These are phyloP conservation scores for Lasiosphaeria miniovina DNA, from an alignment of 495 filamentous ascomycete species.

Conservation along the genomic window DNA sequence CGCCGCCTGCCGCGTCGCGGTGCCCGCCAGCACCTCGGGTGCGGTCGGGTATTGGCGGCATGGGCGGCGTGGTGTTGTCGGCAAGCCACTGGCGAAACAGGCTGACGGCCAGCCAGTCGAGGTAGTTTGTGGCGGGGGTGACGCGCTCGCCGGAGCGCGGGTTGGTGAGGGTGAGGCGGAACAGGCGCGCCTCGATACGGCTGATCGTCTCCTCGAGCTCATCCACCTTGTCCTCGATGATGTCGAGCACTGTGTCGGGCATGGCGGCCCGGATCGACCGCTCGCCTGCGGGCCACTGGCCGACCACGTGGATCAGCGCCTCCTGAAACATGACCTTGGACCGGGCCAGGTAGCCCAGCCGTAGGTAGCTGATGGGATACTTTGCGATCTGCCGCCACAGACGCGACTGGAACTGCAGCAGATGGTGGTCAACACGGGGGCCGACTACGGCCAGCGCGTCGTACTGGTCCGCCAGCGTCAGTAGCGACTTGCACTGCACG, in stretches of 20 bases:
- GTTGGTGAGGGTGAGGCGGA: slow-evolving; percentile 77
- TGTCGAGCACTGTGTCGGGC: slow-evolving; percentile 70
- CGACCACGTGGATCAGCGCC: slow-evolving; percentile 86
- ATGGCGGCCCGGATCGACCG: slow-evolving; percentile 70
- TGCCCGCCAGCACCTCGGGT: slow-evolving; percentile 2
- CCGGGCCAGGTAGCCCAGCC: slow-evolving; percentile 79
- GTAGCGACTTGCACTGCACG: slow-evolving; percentile 83
- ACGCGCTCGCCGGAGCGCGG: slow-evolving; percentile 73
- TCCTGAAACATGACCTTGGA: slow-evolving; percentile 86
- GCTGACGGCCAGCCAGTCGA: slow-evolving; percentile 82
- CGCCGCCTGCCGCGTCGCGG: slow-evolving; percentile 20
- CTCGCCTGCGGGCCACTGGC: slow-evolving; percentile 80
- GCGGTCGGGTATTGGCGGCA: slow-evolving; percentile 38
- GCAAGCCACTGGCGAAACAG: slow-evolving; percentile 89
- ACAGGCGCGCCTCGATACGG: slow-evolving; percentile 69
- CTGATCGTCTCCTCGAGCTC: slow-evolving; percentile 71
- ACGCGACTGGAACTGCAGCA: slow-evolving; percentile 82
- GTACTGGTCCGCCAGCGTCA: slow-evolving; percentile 84
- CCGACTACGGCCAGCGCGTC: slow-evolving; percentile 85
- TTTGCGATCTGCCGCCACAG: slow-evolving; percentile 94
- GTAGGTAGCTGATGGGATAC: slow-evolving; percentile 87
- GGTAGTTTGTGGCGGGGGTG: slow-evolving; percentile 68
- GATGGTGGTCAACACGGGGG: slow-evolving; percentile 86
- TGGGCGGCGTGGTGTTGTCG: slow-evolving; percentile 75
- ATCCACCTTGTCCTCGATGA: slow-evolving; percentile 88